Base-by-base conservation (phyloP, 73 alveolate genomes). In the Paraurostyla sp. region DNA sequence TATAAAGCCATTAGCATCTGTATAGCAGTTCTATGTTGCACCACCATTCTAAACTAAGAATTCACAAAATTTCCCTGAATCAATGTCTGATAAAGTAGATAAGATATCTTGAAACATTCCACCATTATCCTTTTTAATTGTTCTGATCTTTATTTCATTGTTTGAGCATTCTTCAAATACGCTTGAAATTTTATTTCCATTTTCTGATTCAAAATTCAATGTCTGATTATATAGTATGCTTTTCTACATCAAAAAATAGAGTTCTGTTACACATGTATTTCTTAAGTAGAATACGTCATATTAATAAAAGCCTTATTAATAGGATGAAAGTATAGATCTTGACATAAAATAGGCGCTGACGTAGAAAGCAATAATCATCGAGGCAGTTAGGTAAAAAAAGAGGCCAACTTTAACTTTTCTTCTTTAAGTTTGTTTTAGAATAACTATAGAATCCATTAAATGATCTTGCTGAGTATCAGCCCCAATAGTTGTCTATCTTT, bases 351-450 rank as follows among this genome's bases (percentile, higher is more conserved):
- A 65, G 42, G 25, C 46, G 13, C 60, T 38, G 16, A 65, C 36
- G 42, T 65, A 65, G 38, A 65, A 65, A 18, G 82, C 82, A 0
- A 65, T 40, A 11, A 65, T 65, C 36, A 15, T 4, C 6, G 82
- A 65, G 7, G 82, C 41, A 4, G 41, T 30, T 65, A 65, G 9
- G 58, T 65, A 65, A 35, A 65, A 38, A 11, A 65, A 3, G 4
- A 40, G 42, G 1, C 82, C 82, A 38, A 65, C 41, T 38, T 65
- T 65, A 30, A 65, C 4, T 35, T 65, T 65, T 38, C 82, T 65
- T 6, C 16, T 65, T 65, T 65, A 38, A 35, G 82, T 38, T 40
- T 65, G 36, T 22, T 65, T 65, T 7, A 16, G 29, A 11, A 65
- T 3, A 1, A 65, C 23, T 38, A 9, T 18, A 13, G 6, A 40